Base-by-base conservation (phyloP, 208 protist species). In the Leishmania major region DNA sequence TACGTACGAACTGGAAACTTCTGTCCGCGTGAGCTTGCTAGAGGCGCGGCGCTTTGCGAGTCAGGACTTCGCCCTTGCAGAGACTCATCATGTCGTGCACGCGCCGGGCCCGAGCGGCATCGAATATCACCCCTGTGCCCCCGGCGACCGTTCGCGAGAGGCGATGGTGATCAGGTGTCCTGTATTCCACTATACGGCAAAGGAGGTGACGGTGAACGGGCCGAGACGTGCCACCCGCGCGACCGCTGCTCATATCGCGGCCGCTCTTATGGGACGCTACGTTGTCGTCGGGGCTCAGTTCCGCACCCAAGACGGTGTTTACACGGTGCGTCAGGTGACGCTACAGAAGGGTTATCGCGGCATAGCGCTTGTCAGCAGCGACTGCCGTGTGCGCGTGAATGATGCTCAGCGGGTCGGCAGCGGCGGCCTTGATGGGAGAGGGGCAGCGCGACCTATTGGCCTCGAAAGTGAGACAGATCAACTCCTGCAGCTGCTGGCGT, bases 351-450 rank as follows among this genome's bases (percentile, higher is more conserved):
- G 92, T 7, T 91, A 94, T 62, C 75, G 89, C 62, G 94, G 92
- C 25, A 75, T 94, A 22, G 88, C 89, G 1, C 85, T 94, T 43
- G 87, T 96, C 28, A 77, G 88, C 31, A 70, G 71, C 13, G 80
- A 81, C 47, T 91, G 89, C 76, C 88, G 87, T 40, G 75, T 95
- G 22, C 89, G 88, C 37, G 81, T 97, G 40, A 97, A 96, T 77
- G 78, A 90, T 53, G 45, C 31, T 49, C 35, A 35, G 47, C 71
- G 69, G 7, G 8, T 31, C 47, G 35, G 40, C 55, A 69, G 51
- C 60, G 35, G 71, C 17, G 43, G 47, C 31, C 25, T 74, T 51
- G 69, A 28, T 0, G 19, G 69, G 10, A 13, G 69, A 74, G 69
- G 28, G 2, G 6, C 70, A n/a, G 59, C 7, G 10, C 45, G 45